Evolutionary conservation across 106 monocot genomes (phyloP), one percentile per base, ranked within the genome.

Genomic region (Alisma plantagoaquatica): DNA sequence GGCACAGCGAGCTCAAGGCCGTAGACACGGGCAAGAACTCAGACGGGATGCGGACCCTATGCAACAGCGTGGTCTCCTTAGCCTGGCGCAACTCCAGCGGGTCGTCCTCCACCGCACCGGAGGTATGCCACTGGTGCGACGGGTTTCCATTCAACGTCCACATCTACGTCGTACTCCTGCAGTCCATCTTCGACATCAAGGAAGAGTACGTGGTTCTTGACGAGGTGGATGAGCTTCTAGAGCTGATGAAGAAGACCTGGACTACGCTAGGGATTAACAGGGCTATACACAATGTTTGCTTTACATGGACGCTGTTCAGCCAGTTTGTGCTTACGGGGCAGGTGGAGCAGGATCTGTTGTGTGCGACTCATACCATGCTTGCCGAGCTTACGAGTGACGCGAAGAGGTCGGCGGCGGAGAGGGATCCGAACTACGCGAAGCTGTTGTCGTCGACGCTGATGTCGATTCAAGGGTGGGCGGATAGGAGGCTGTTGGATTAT

Each of bases 161-260:
- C 41, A 31, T 75, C 46, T 75, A 75, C 47, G 51, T 70, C 10
- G 6, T 54, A 10, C 69, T 75, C 35, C 69, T 75, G 20, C 69
- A 63, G 2, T 70, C 75, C 31, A 64, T 75, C 42, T 75, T 75
- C 53, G 69, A 75, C 53, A 21, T 63, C 44, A 31, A 46, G 24
- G 69, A 75, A 0, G 58, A 62, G 58, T 59, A 59, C 1, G 53
- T 70, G 21, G 75, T 75, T 0, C 21, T 75, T 1, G 75, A 75
- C 27, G 75, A 75, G 28, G 64, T 75, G 4, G 75, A 75, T 24
- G 75, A 75, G 64, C 69, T 75, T 12, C n/a, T 75, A 10, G 69
- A 75, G 68, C 69, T 75, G 2, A 75, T 75, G 69, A 75, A 70
- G 64, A 69, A 59, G 59, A 69, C 69, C 1, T 75, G 75, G 75